Percentiles rank a stretch among this genome's conserved stretches.
Evolutionary conservation across 2,329 filamentous ascomycete genomes (phyloP).

Genomic region (Exophiala aquamarina): DNA sequence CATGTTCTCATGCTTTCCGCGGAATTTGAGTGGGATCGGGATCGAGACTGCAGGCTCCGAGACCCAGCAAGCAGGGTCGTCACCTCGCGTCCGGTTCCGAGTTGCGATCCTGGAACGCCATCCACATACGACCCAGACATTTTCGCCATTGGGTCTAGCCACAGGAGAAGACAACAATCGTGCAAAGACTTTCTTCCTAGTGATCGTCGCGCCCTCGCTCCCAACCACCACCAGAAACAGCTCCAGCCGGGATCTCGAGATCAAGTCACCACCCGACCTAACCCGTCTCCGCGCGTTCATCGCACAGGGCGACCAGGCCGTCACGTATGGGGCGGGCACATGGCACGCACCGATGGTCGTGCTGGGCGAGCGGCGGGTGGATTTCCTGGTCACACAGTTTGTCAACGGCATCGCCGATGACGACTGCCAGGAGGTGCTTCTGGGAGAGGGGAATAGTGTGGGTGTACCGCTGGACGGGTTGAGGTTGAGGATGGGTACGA

Average conservation of each 20-base stretch:
- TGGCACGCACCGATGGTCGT: conserved; percentile 98
- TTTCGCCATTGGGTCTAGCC: conserved; percentile 66
- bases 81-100: conserved; percentile 51
- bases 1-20: conserved; percentile 82
- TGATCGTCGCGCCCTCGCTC: conserved; percentile 81
- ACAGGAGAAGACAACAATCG: conserved; percentile 6
- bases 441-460: conserved; percentile 13
- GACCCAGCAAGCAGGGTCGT: not conserved
- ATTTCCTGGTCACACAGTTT: conserved; percentile 89
- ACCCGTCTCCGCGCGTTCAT: conserved; percentile 71
- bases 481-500: not conserved
- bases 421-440: conserved; percentile 68
- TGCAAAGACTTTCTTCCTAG: conserved; percentile 61
- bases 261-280: conserved; percentile 68
- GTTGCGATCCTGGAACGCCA: conserved; percentile 82
- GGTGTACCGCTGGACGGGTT: conserved; percentile 9
- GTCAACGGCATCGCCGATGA: conserved; percentile 77
- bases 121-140: conserved; percentile 92
- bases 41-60: conserved; percentile 1
- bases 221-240: conserved; percentile 32
- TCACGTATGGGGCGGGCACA: conserved; percentile 87
- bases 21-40: conserved; percentile 44
- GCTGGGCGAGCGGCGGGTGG: conserved; percentile 67
- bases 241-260: conserved; percentile 25
- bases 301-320: conserved; percentile 73